Conservation (phyloP, 768 basidiomycete genomes). For the Brasilioporus rufonigricans region DNA sequence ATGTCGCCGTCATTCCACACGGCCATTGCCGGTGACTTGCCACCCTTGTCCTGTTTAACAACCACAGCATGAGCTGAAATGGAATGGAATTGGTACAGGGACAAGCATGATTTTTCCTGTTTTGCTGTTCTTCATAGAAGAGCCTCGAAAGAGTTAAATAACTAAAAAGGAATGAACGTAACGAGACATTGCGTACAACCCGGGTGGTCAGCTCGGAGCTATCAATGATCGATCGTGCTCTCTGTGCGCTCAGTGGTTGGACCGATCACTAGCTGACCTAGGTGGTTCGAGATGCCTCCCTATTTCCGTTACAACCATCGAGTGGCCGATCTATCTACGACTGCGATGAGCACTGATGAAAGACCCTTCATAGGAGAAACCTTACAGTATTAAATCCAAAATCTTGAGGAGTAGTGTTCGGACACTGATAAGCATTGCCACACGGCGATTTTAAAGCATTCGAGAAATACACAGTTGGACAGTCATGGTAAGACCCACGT, state of each 20-base stretch:
- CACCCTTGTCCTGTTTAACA: neutral
- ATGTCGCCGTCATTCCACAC: neutral
- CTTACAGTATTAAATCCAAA: neutral
- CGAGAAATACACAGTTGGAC: too few relatives aligned
- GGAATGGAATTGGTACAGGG: neutral
- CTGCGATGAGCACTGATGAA: neutral
- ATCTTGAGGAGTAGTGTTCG: neutral
- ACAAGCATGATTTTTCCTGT: neutral
- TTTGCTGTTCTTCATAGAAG: neutral
- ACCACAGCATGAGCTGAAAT: neutral
- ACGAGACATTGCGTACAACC: neutral
- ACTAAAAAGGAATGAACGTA: neutral
- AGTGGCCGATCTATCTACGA: neutral
- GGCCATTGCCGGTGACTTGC: neutral
- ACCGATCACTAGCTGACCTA: too few relatives aligned
- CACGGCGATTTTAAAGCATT: too few relatives aligned
- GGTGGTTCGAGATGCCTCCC: neutral
- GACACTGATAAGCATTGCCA: neutral
- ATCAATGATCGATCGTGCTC: neutral
- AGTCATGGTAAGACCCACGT: too few relatives aligned
- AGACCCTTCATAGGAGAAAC: neutral
- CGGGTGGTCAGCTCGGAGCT: neutral
- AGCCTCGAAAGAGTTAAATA: neutral
- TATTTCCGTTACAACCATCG: too few relatives aligned
- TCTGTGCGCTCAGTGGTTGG: neutral